Percentiles rank a stretch among this genome's conserved stretches.
phyloP scores from a whole-genome alignment of 805 yeast genomes.

The Schwanniomyces yamadae region DNA sequence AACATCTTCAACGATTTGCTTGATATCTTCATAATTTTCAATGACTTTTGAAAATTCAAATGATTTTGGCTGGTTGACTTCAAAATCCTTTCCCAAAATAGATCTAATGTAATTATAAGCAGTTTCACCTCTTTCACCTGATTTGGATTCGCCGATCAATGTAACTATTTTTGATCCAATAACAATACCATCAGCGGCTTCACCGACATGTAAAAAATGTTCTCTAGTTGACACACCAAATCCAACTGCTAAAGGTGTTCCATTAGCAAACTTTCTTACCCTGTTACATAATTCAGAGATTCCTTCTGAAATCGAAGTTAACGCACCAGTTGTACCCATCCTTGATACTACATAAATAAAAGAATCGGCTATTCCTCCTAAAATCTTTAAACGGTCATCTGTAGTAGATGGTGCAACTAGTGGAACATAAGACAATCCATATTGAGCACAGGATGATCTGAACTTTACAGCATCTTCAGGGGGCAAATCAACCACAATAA shows the following conservation, averaged over 20 bases:
- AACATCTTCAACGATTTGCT: slow-evolving; percentile 46
- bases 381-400: slow-evolving; percentile 75
- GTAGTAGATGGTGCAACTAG: slow-evolving; percentile 96
- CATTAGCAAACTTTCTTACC: slow-evolving; percentile 72
- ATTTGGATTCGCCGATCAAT: slow-evolving; percentile 60
- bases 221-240: slow-evolving; percentile 95
- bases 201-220: slow-evolving; percentile 78
- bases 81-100: slow-evolving; percentile 59
- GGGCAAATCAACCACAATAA: slow-evolving; percentile 91
- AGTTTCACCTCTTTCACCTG: slow-evolving; percentile 58
- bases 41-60: slow-evolving; percentile 22
- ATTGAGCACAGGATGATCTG: slow-evolving; percentile 64
- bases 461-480: slow-evolving; percentile 95
- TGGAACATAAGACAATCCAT: slow-evolving; percentile 84
- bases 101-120: slow-evolving; percentile 68
- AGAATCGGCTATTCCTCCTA: slow-evolving; percentile 88
- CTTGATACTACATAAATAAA: slow-evolving; percentile 95
- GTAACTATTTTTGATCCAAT: slow-evolving; percentile 87
- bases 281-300: slow-evolving; percentile 68
- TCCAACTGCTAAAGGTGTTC: slow-evolving; percentile 81
- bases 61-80: slow-evolving; percentile 25
- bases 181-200: slow-evolving; percentile 90
- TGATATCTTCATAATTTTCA: slow-evolving; percentile 27
- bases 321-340: slow-evolving; percentile 97
- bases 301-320: slow-evolving; percentile 58